Percentiles rank a stretch among this genome's conserved stretches.
Conservation (phyloP, 2,329 filamentous ascomycete species). For the Colletotrichum kahawae region DNA sequence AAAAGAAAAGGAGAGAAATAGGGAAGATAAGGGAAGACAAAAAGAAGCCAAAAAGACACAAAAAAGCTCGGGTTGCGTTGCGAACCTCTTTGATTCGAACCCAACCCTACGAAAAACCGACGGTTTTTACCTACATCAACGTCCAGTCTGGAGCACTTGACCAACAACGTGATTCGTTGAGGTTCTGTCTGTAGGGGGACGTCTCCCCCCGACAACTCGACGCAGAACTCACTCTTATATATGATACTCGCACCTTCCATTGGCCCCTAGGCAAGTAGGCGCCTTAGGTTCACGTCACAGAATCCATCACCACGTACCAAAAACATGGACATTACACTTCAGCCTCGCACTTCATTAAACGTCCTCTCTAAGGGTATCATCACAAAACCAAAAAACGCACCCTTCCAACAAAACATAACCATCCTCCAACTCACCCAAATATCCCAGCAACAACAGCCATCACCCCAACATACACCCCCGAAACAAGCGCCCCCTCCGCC, state of each 20-base stretch:
- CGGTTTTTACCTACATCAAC: neutral
- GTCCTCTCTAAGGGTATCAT: neutral
- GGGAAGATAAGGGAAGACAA: too few species aligned
- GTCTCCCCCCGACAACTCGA: neutral
- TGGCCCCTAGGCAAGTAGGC: fast-evolving
- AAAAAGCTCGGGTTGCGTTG: too few species aligned
- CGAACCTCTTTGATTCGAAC: too few species aligned
- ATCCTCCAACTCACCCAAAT: too few species aligned
- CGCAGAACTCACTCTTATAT: neutral
- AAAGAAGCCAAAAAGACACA: too few species aligned
- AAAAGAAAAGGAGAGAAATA: too few species aligned
- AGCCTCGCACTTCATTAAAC: neutral
- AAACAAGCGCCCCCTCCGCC: constrained; percentile 28
- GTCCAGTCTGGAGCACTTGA: neutral
- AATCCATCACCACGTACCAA: neutral
- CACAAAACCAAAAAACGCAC: neutral
- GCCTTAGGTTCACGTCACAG: neutral
- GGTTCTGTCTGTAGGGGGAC: neutral
- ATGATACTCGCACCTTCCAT: neutral
- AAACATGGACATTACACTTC: fast-evolving
- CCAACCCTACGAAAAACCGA: neutral
- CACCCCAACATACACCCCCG: constrained; percentile 37
- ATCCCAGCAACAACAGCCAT: constrained; percentile 39
- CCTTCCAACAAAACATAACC: too few species aligned
- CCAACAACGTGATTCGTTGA: neutral